Conservation (phyloP, 371 early-diverging fungal species). For the Mortierella sp. region DNA sequence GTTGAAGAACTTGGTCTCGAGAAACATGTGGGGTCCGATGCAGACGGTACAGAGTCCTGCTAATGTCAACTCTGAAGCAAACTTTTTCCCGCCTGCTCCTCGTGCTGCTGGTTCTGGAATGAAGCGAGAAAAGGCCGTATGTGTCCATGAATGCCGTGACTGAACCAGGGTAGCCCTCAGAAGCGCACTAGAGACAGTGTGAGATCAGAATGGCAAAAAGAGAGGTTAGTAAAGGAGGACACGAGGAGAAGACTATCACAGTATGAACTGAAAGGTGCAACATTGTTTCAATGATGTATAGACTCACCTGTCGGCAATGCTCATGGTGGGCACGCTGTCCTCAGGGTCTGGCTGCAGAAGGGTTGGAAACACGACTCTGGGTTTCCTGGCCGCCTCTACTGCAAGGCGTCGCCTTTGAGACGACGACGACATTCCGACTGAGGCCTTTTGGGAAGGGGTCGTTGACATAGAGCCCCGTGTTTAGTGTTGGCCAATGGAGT, state of each 20-base stretch:
- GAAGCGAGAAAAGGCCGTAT: constrained; percentile 41
- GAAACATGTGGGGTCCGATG: constrained; percentile 56
- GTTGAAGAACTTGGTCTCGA: constrained; percentile 50
- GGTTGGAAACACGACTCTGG: constrained; percentile 36
- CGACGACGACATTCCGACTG: constrained; percentile 1
- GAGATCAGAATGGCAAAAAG: background rate
- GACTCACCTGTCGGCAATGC: constrained; percentile 50
- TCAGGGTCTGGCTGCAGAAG: constrained; percentile 26
- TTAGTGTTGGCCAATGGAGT: background rate
- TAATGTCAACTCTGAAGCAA: constrained; percentile 35
- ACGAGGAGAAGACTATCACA: background rate
- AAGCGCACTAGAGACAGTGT: constrained; percentile 30
- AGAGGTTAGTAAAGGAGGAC: background rate
- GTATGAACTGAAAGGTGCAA: background rate
- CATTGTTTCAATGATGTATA: background rate
- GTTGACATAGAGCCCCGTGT: background rate
- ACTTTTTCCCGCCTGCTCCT: constrained; percentile 40
- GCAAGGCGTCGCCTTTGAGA: constrained; percentile 18
- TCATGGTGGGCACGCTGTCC: constrained; percentile 39
- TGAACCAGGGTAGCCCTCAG: constrained; percentile 40
- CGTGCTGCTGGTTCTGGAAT: constrained; percentile 41
- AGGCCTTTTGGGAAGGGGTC: constrained; percentile 12
- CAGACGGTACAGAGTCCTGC: constrained; percentile 47
- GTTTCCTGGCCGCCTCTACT: constrained; percentile 18
- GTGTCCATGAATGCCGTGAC: constrained; percentile 46